Conservation (phyloP, 768 basidiomycete species). For the Lactifluus piperatus region DNA sequence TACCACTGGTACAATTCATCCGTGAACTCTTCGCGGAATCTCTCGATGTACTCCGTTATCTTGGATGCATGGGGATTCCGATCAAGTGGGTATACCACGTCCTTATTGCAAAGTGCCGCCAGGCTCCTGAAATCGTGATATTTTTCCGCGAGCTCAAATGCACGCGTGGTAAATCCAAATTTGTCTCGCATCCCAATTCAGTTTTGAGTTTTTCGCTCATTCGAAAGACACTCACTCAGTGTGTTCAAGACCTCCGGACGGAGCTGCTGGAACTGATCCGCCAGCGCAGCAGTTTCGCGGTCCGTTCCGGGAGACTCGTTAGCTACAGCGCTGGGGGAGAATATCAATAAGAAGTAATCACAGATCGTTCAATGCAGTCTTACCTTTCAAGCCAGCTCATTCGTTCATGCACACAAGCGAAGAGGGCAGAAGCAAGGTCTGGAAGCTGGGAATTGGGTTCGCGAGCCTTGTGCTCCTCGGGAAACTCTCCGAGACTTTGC, state of each 20-base stretch:
- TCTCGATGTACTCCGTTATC: slow-evolving; percentile 65
- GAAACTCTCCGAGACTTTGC: slow-evolving; percentile 31
- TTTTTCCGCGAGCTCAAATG: slow-evolving; percentile 77
- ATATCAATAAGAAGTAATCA: neutral
- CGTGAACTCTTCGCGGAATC: slow-evolving; percentile 77
- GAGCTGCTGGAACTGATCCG: slow-evolving; percentile 58
- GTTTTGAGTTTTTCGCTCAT: neutral
- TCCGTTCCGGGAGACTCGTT: slow-evolving; percentile 40
- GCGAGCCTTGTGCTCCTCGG: slow-evolving; percentile 21
- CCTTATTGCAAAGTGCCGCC: slow-evolving; percentile 74
- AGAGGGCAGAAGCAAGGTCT: slow-evolving; percentile 52
- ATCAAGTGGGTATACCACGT: slow-evolving; percentile 51
- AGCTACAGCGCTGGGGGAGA: slow-evolving; percentile 34
- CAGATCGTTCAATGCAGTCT: neutral
- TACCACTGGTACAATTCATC: slow-evolving; percentile 91
- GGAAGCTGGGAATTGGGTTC: slow-evolving; percentile 51
- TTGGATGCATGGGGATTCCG: slow-evolving; percentile 53
- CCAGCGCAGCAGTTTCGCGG: slow-evolving; percentile 49
- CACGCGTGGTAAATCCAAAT: slow-evolving; percentile 55
- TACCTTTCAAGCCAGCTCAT: slow-evolving; percentile 62
- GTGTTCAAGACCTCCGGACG: slow-evolving; percentile 74
- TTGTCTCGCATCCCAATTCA: slow-evolving; percentile 38
- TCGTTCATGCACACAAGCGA: slow-evolving; percentile 59
- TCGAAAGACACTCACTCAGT: slow-evolving; percentile 47
- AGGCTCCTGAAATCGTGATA: slow-evolving; percentile 81